Conservation (phyloP, 371 early-diverging fungal genomes). For the Phascolomyces articulosus region DNA sequence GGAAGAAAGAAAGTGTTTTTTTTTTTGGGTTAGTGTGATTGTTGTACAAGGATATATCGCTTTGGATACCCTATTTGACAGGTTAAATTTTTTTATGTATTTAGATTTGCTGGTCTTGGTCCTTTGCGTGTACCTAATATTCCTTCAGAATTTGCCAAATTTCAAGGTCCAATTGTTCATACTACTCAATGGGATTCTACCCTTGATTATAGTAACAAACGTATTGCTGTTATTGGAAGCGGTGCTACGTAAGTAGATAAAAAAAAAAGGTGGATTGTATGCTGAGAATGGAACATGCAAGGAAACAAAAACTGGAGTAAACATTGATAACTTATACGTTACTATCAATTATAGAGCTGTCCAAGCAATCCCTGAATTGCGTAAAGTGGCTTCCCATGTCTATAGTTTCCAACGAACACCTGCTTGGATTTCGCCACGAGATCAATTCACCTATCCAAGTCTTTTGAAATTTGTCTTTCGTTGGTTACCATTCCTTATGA, state of each 20-base stretch:
- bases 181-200: constrained; percentile 53
- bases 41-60: too few relatives aligned
- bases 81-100: constrained; percentile 22
- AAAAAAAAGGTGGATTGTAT: background rate
- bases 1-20: too few relatives aligned
- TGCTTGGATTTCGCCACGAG: constrained; percentile 46
- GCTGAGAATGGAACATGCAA: too few relatives aligned
- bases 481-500: constrained; percentile 25
- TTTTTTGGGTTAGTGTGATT: too few relatives aligned
- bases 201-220: constrained; percentile 49
- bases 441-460: constrained; percentile 15
- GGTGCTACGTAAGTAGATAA: constrained; percentile 49
- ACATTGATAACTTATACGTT: too few relatives aligned
- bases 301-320: too few relatives aligned
- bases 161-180: constrained; percentile 52
- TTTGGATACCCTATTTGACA: too few relatives aligned
- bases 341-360: constrained; percentile 34
- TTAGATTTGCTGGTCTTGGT: constrained; percentile 33
- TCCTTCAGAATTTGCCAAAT: constrained; percentile 50
- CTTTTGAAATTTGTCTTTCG: constrained; percentile 19
- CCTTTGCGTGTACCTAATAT: constrained; percentile 54
- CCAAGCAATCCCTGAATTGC: constrained; percentile 56
- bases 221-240: constrained; percentile 56
- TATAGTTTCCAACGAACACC: constrained; percentile 62
- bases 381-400: constrained; percentile 45